These are phyloP conservation scores for Pelargonium citronellum DNA, from an alignment of 441 rosid genomes.

Conservation along the genomic window DNA sequence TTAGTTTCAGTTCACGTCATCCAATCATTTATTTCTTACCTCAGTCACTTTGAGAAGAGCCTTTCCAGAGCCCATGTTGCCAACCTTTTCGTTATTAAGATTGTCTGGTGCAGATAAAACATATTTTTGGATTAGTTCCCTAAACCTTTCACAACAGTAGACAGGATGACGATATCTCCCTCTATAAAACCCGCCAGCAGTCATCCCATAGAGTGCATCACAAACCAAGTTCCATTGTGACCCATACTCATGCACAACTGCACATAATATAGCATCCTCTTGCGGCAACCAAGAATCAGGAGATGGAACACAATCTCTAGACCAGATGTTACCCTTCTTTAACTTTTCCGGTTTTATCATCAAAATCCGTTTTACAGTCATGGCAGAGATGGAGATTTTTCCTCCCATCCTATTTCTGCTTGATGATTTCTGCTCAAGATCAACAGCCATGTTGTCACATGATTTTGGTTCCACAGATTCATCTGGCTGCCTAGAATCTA, in stretches of 20 bases:
- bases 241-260: constrained; percentile 98
- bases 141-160: constrained; percentile 90
- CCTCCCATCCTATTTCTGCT: constrained; percentile 75
- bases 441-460: constrained; percentile 37
- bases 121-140: constrained; percentile 78
- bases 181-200: constrained; percentile 91
- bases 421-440: constrained; percentile 55
- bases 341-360: constrained; percentile 86
- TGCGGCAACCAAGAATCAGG: constrained; percentile 94
- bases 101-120: constrained; percentile 63
- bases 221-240: constrained; percentile 85
- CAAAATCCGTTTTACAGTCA: constrained; percentile 81
- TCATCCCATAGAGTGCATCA: constrained; percentile 74
- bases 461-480: constrained; percentile 36
- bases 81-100: constrained; percentile 54
- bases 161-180: constrained; percentile 94
- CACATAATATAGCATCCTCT: constrained; percentile 98
- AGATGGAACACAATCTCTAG: constrained; percentile 86
- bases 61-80: constrained; percentile 71
- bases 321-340: constrained; percentile 88
- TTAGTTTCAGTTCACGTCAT: constrained; percentile 2
- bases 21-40: constrained; percentile 37
- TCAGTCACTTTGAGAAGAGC: constrained; percentile 92
- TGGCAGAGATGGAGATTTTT: constrained; percentile 65
- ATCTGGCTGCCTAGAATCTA: constrained; percentile 41